These are phyloP conservation scores for Metroxylon sagu DNA, from an alignment of 176 grass and related monocot species.

Conservation along the genomic window DNA sequence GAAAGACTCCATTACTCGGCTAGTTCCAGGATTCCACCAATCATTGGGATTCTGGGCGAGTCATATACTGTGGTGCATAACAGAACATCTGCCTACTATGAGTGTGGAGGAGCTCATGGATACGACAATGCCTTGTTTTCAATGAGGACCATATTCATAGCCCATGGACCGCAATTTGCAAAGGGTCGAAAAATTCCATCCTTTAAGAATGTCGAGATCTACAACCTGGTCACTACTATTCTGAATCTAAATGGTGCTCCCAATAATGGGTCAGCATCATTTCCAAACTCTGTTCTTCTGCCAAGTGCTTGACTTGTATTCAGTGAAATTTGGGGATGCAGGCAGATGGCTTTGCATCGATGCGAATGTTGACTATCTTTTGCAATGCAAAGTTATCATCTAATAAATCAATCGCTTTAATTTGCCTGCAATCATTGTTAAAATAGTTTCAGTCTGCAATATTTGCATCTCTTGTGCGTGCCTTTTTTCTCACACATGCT, in stretches of 20 bases:
- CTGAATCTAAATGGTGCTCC: slow-evolving; percentile 56
- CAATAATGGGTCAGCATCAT: slow-evolving; percentile 76
- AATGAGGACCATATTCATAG: background rate
- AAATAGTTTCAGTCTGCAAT: no score
- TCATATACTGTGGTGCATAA: background rate
- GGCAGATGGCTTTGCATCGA: no score
- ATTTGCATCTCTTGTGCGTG: no score
- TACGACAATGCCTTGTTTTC: background rate
- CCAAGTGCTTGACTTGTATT: slow-evolving; percentile 24
- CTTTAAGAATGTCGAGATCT: slow-evolving; percentile 84
- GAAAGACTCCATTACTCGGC: slow-evolving; percentile 51
- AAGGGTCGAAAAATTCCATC: slow-evolving; percentile 54
- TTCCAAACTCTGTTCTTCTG: slow-evolving; percentile 56
- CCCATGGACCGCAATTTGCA: slow-evolving; percentile 56
- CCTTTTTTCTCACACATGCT: no score
- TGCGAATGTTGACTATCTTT: no score
- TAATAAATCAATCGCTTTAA: no score
- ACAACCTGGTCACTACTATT: slow-evolving; percentile 69
- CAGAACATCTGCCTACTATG: background rate
- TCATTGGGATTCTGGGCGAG: slow-evolving; percentile 66
- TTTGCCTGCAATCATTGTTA: no score
- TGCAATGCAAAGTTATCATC: no score
- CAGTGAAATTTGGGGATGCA: no score
- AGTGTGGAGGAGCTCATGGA: background rate
- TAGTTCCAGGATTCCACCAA: slow-evolving; percentile 71